Percentiles rank a stretch among this genome's conserved stretches.
phyloP scores from a whole-genome alignment of 495 filamentous ascomycete species.

The Trichoderma gamsii region DNA sequence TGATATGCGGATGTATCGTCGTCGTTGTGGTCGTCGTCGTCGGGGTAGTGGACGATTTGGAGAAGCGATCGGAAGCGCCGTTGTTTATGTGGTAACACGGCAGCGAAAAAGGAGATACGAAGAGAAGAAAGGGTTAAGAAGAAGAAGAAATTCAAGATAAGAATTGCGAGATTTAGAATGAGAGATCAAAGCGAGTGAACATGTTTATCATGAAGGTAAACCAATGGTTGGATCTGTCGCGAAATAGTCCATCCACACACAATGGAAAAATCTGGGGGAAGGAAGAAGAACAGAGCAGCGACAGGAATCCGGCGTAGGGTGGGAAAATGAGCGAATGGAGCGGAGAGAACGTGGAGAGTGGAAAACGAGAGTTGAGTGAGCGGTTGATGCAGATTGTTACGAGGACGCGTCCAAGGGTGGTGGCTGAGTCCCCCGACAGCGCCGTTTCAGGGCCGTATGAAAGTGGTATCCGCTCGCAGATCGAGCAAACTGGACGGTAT shows the following conservation, averaged over 20 bases:
- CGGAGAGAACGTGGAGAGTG: background rate
- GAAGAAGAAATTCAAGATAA: background rate
- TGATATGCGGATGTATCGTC: background rate
- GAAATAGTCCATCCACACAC: conserved; percentile 11
- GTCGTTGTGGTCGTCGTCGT: background rate
- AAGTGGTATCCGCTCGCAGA: conserved; percentile 10
- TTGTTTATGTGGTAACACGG: background rate
- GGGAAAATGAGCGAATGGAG: background rate
- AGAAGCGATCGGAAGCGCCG: conserved; percentile 3
- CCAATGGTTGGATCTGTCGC: conserved; percentile 6
- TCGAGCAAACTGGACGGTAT: background rate
- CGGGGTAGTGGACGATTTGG: background rate
- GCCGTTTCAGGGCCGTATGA: conserved; percentile 13
- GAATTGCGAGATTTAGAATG: background rate
- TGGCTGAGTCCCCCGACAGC: conserved; percentile 11
- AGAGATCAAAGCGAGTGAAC: conserved; percentile 7
- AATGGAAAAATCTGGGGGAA: conserved; percentile 3
- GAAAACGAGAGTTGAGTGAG: background rate
- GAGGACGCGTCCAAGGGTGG: conserved; percentile 8
- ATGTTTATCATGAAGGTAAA: conserved; percentile 12
- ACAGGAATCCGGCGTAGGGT: background rate
- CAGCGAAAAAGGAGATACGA: background rate
- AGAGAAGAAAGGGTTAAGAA: background rate
- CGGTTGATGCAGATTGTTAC: background rate
- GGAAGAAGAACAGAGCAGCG: background rate